Evolutionary conservation across 164 flowering plant genomes (phyloP), one percentile per base, ranked within the genome.

Genomic region (Cinnamomum chago): DNA sequence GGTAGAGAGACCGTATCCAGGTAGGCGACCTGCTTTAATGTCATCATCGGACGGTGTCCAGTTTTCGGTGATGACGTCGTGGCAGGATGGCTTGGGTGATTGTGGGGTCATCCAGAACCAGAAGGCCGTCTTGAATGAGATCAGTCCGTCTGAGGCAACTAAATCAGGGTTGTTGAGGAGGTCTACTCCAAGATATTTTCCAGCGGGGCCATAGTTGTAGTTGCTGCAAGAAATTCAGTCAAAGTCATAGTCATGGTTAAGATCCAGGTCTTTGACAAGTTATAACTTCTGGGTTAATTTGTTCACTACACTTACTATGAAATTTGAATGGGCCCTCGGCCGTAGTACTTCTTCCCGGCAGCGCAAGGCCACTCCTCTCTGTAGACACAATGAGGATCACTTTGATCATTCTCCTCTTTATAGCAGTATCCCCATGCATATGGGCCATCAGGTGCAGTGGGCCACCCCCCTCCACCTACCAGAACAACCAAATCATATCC

Each of bases 1-100:
- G 40, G 77, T 82, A n/a, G 82, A 81, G 12, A 74, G 68, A 2
- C 87, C 87, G 33, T 73, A 82, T 20, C 87, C 87, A 70, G 67
- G 67, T 3, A 64, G 67, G 24, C 67, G 67, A 23, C 28, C 28
- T 1, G 67, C 67, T n/a, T n/a, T n/a, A n/a, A 10, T 64, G 1
- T 64, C 67, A 9, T 7, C 33, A 25, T 5, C 1, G 4, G 67
- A 25, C 3, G 67, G 67, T 64, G 67, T 20, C 67, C 67, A 64
- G 2, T 5, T 27, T 5, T 33, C 67, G 0, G 17, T 64, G 1
- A 64, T 64, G 28, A 64, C 67, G 3, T 22, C 24, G 67, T 82
- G 76, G 14, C 81, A 81, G 6, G 83, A 79, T 40, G 73, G 73
- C 5, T 76, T 76, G 40, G 50, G 50, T 0, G 71, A 22, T 10